Evolutionary conservation across 192 early-diverging fungal species (phyloP).

Genomic region (Coemansia sp.): DNA sequence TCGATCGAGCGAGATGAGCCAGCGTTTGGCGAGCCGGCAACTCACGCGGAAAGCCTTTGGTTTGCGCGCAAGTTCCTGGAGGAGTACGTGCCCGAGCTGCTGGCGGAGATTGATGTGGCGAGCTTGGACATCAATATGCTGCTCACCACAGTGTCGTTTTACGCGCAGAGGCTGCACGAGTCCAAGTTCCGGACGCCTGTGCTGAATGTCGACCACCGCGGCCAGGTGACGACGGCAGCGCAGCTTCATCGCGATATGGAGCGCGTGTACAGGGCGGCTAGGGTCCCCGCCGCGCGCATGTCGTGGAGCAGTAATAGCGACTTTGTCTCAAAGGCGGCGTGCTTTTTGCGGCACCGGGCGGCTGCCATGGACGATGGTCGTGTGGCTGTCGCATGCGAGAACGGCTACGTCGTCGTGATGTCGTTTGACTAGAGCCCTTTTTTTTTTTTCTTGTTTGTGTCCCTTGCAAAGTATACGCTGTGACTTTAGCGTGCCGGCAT

Average conservation of each 20-base stretch:
- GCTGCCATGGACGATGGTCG: conserved; percentile 43
- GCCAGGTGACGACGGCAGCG: conserved; percentile 13
- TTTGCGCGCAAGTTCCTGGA: conserved; percentile 25
- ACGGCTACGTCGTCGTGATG: conserved; percentile 46
- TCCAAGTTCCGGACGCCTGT: conserved; percentile 20
- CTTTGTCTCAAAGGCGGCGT: conserved; percentile 13
- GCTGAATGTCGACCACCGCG: conserved; percentile 35
- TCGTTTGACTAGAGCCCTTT: conserved; percentile 29
- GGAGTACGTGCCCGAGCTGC: conserved; percentile 34
- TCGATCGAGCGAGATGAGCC: neutral
- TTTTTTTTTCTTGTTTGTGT: neutral
- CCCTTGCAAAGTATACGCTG: no score
- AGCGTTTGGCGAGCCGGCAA: neutral
- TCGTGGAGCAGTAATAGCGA: neutral
- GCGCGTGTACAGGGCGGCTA: conserved; percentile 11
- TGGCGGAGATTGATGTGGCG: conserved; percentile 12
- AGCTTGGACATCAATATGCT: conserved; percentile 4
- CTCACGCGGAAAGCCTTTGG: neutral
- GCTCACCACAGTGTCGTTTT: conserved; percentile 26
- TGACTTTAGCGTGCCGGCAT: no score
- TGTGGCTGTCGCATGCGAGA: conserved; percentile 40
- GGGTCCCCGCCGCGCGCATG: neutral
- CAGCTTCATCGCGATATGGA: conserved; percentile 31
- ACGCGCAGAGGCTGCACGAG: conserved; percentile 42
- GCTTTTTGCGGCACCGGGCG: conserved; percentile 3